Base-by-base conservation (phyloP, 2,329 filamentous ascomycete genomes). In the Trichoderma sp. region DNA sequence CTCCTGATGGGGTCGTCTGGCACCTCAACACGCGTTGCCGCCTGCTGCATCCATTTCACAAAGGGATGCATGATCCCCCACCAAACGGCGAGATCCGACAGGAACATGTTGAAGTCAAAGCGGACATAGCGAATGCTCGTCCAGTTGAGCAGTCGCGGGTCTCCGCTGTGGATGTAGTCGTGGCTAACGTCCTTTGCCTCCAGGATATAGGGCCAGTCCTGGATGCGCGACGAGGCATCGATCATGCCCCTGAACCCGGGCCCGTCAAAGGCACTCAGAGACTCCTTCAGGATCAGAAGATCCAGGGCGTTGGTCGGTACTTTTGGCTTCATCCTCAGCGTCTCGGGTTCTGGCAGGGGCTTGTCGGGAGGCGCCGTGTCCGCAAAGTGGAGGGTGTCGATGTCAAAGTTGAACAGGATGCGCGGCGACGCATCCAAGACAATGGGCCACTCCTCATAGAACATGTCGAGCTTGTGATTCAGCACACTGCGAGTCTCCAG, bases 351-450 rank as follows among this genome's bases (percentile, higher is more conserved):
- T 2, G 26, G 50, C 26, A 63, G n/a, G 15, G 59, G 59, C 43
- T 63, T 54, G n/a, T 63, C 59, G 43, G 59, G 59, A 47, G 59
- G 48, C 12, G 41, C 44, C 50, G 24, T 39, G 7, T 63, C 59
- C 26, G 50, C 59, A 63, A 63, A 63, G 41, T 63, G 59, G 12
- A 63, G 59, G 7, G 59, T 63, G 28, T 63, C 59, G 7, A 63
- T 26, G 14, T 63, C 59, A 55, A 63, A 63, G 59, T 63, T 63
- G 59, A 63, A 63, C 1, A 55, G 26, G n/a, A 63, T 63, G 24
- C 17, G 43, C 5, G 59, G 59, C 41, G 48, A 39, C 10, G 50
- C 28, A 44, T 63, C 59, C 41, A 63, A 19, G 28, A 47, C 59
- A 30, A 63, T 24, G 19, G 41, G 58, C 58, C 58, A 62, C 5